These are phyloP conservation scores for Diaporthe australafricana DNA, from an alignment of 2,329 filamentous ascomycete species.

Conservation along the genomic window DNA sequence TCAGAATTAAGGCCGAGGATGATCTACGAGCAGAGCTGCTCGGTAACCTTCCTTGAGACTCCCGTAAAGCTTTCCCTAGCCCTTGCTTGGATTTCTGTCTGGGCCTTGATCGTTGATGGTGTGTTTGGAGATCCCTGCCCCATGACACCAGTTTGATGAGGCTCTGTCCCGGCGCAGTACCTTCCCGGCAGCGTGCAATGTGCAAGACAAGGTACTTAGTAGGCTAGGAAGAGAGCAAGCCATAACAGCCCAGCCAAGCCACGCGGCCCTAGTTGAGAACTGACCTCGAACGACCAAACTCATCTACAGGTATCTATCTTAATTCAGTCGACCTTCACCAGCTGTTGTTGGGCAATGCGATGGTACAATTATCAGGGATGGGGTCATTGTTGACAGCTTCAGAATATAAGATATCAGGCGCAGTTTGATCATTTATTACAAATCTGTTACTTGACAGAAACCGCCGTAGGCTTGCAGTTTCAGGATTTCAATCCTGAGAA, in stretches of 20 bases:
- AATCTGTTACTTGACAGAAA: constrained; percentile 10
- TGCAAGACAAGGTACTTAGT: constrained; percentile 12
- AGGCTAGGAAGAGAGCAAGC: neutral
- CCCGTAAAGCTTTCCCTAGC: constrained; percentile 25
- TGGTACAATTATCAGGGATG: neutral
- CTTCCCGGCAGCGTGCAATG: constrained; percentile 11
- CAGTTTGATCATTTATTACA: neutral
- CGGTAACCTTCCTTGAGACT: constrained; percentile 27
- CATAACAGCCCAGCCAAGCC: constrained; percentile 20
- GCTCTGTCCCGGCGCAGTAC: constrained; percentile 7
- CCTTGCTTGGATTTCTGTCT: neutral
- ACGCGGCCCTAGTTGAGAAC: neutral
- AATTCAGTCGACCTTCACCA: neutral
- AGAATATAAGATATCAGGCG: constrained; percentile 4
- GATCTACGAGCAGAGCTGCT: constrained; percentile 14
- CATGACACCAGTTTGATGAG: constrained; percentile 16
- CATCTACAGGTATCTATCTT: neutral
- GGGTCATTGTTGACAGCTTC: neutral
- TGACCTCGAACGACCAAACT: neutral
- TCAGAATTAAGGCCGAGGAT: neutral
- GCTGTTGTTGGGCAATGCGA: neutral
- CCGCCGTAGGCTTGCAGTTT: constrained; percentile 1
- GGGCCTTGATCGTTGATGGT: neutral
- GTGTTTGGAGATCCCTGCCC: constrained; percentile 26
- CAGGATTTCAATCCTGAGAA: neutral